Evolutionary conservation across 495 filamentous ascomycete species (phyloP), one percentile per base, ranked within the genome.

Genomic region (Penicillium subrubescens): DNA sequence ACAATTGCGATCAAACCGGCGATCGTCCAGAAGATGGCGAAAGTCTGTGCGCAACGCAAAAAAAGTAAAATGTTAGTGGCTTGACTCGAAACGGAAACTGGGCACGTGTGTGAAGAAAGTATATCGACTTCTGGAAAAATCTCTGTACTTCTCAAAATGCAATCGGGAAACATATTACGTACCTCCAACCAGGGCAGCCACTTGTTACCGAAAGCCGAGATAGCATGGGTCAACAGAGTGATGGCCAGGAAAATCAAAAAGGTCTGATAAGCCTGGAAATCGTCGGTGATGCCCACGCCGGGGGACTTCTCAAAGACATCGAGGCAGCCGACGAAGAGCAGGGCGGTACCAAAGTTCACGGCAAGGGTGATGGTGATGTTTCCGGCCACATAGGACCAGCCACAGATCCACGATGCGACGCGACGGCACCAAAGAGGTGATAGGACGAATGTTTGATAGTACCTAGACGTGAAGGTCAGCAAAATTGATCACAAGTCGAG

Each of bases 371-470:
- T 72, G 17, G 79, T 78, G 57, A 90, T 88, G 81, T 88, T 90
- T 8, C 87, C 89, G 23, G 84, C 84, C 7, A 89, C 82, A 61
- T 88, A 90, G 57, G 90, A 84, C 89, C 89, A 91, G 17, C 89
- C 89, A 17, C 86, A 88, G 21, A 86, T 84, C 82, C 85, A 91
- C 17, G 82, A 85, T 8, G 90, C 76, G 29, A 87, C 70, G 5
- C 83, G 84, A 25, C 82, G 84, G 78, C 84, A 90, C 61, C 74
- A 76, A 58, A 76, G 75, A 65, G 74, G 72, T 1, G 74, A 72
- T 12, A 82, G 77, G 55, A 88, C 86, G 8, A 88, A 87, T 0
- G 86, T 88, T 87, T 88, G 90, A 70, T 90, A 87, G 62, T 90
- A 54, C 34, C 51, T 54, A 21, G 10, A 19, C 17, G 6, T 44